A percentile compares a stretch with the other conserved stretches of the same genome.
These are phyloP conservation scores for Curvularia lunata DNA, from an alignment of 2,329 filamentous ascomycete species.

Conservation along the genomic window DNA sequence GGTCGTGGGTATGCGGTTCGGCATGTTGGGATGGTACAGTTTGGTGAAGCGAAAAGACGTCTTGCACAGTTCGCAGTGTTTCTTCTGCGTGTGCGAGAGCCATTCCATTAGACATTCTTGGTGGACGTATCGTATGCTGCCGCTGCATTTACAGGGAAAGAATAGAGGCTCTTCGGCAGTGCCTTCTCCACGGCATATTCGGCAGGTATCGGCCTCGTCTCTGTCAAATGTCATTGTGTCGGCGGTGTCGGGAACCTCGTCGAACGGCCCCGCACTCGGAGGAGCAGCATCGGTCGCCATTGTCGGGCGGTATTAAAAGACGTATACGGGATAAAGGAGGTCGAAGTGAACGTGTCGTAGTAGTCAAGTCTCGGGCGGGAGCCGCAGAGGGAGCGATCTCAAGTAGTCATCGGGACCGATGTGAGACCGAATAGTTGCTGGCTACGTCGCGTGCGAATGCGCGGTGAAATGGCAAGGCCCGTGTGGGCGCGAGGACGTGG, in stretches of 20 bases:
- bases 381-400: constrained; percentile 27
- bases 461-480: background rate
- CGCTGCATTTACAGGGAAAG: constrained; percentile 98
- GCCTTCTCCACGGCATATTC: constrained; percentile 93
- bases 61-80: constrained; percentile 99
- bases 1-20: constrained; percentile 75
- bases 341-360: constrained; percentile 2
- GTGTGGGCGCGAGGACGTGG: background rate
- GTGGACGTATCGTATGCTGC: constrained; percentile 98
- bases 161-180: constrained; percentile 85
- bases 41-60: constrained; percentile 98
- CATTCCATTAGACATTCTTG: constrained; percentile 99
- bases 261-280: constrained; percentile 21
- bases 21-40: constrained; percentile 94
- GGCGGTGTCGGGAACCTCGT: constrained; percentile 45
- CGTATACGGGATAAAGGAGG: constrained; percentile 3
- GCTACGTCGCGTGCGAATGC: background rate
- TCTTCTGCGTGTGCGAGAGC: constrained; percentile 98
- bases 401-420: constrained; percentile 33
- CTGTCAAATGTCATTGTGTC: constrained; percentile 43
- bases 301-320: constrained; percentile 6
- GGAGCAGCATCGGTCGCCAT: constrained; percentile 35
- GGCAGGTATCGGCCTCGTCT: constrained; percentile 80
- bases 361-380: constrained; percentile 22
- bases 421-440: constrained; percentile 1